Evolutionary conservation across 441 rosid genomes (phyloP), one percentile per base, ranked within the genome.

Genomic region (Erodium texanum): DNA sequence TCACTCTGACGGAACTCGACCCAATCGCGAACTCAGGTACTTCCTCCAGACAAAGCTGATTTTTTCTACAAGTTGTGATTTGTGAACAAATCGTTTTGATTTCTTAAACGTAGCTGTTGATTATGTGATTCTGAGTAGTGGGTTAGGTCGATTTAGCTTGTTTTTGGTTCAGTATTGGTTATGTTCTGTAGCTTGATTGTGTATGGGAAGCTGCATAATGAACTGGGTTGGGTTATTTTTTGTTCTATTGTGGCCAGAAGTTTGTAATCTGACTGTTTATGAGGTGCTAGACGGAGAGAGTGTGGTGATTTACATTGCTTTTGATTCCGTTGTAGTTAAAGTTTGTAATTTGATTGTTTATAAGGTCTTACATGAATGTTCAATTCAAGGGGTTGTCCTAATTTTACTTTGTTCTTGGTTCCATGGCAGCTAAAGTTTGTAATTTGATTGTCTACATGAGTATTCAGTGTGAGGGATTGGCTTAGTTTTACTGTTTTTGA

Each of bases 1-100:
- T 38, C 64, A 71, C 66, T 65, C 74, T 5, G 74, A 71, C 24
- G 74, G 74, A 56, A 65, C 69, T 54, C 66, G 66, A 2, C 69
- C 74, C 10, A 56, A 63, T 23, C 69, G 73, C 29, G 18, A 70
- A 16, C 59, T 71, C 38, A 71, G 74, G 74, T 71, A 29, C 12
- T 29, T 18, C 1, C 14, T 22, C 2, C 3, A 36, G 4, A 14
- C 18, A 7, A 45, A 45, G 54, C 54, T 45, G 16, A 14, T 45
- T 27, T 27, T 1, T 27, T 4, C 2, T 4, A 27, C 29, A 27
- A 27, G 29, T 27, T 27, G 29, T 45, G 56, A 27, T 1, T 27
- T 27, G 29, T 45, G 56, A 48, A 4, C 56, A 0, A 12, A 14
- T 48, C 18, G 56, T 48, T 48, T 4, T 67, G 20, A 6, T 14